Evolutionary conservation across 768 basidiomycete genomes (phyloP).

Genomic region (Russula dissimulans): DNA sequence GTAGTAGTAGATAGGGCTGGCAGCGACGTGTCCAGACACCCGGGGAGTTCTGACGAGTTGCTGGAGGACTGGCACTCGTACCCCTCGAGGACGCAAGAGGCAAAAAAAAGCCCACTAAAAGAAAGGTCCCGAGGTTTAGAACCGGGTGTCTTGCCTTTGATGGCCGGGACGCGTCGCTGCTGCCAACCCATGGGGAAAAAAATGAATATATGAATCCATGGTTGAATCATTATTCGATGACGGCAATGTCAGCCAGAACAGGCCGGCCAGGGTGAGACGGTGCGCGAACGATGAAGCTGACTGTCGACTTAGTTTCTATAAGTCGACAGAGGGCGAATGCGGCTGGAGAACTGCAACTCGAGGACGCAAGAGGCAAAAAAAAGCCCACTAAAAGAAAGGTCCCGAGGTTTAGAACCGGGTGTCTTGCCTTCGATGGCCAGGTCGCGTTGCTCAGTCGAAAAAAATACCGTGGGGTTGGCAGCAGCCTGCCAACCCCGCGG

Average conservation of each 20-base stretch:
- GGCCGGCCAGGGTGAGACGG: too few species aligned
- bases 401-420: conserved; percentile 12
- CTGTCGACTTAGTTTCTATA: too few species aligned
- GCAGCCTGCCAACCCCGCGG: too few species aligned
- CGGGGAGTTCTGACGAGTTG: conserved; percentile 14
- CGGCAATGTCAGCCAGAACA: neutral
- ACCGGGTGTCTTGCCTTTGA: conserved; percentile 11
- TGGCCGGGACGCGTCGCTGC: conserved; percentile 9
- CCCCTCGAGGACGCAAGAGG: conserved; percentile 14
- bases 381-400: conserved; percentile 1
- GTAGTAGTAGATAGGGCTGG: neutral
- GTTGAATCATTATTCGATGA: neutral
- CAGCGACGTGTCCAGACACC: conserved; percentile 10
- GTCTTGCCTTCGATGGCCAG: neutral
- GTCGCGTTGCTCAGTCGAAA: too few species aligned
- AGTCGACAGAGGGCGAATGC: too few species aligned
- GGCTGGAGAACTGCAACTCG: conserved; percentile 6
- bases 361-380: conserved; percentile 13
- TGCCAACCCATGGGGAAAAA: conserved; percentile 1
- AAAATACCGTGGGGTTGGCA: too few species aligned
- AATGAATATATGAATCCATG: neutral
- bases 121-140: conserved; percentile 11
- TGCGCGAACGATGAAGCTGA: neutral
- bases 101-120: neutral
- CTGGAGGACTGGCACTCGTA: conserved; percentile 13